Evolutionary conservation across 768 basidiomycete species (phyloP).

Genomic region (Mrakia frigida): DNA sequence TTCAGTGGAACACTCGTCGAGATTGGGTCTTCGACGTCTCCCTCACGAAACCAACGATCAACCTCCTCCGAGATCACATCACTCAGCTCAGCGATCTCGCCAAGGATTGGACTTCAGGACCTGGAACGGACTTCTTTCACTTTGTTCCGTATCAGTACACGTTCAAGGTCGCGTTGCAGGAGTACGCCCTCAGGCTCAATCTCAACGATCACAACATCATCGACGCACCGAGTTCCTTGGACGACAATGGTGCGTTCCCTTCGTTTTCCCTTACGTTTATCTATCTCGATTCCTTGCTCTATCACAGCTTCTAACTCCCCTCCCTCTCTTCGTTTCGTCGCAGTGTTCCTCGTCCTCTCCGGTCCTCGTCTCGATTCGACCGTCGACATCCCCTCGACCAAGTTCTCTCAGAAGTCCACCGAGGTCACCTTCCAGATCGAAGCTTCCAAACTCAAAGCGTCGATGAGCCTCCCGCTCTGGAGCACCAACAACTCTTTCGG

Average conservation of each 20-base stretch:
- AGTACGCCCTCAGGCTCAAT: slow-evolving; percentile 72
- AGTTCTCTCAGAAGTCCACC: slow-evolving; percentile 65
- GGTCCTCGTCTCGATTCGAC: slow-evolving; percentile 56
- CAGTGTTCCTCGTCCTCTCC: slow-evolving; percentile 67
- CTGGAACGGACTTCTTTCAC: slow-evolving; percentile 68
- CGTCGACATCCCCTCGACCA: slow-evolving; percentile 61
- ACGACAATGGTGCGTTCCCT: slow-evolving; percentile 68
- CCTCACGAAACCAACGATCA: slow-evolving; percentile 66
- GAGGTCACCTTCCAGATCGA: slow-evolving; percentile 62
- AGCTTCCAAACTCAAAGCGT: slow-evolving; percentile 55
- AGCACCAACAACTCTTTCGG: slow-evolving; percentile 72
- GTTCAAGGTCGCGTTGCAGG: slow-evolving; percentile 63
- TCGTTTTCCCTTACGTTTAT: background rate
- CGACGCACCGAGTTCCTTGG: slow-evolving; percentile 69
- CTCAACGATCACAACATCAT: slow-evolving; percentile 97
- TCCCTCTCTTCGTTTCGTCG: slow-evolving; percentile 3
- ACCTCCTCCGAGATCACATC: slow-evolving; percentile 83
- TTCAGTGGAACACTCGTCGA: slow-evolving; percentile 74
- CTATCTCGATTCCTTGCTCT: slow-evolving; percentile 21
- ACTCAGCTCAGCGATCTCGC: slow-evolving; percentile 91
- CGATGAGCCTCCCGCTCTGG: slow-evolving; percentile 77
- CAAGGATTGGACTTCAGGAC: slow-evolving; percentile 83
- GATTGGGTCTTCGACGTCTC: slow-evolving; percentile 72
- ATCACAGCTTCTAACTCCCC: background rate
- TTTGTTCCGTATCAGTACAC: slow-evolving; percentile 79